Conservation (phyloP, 371 early-diverging fungal genomes). For the Lichtheimia corymbifera region DNA sequence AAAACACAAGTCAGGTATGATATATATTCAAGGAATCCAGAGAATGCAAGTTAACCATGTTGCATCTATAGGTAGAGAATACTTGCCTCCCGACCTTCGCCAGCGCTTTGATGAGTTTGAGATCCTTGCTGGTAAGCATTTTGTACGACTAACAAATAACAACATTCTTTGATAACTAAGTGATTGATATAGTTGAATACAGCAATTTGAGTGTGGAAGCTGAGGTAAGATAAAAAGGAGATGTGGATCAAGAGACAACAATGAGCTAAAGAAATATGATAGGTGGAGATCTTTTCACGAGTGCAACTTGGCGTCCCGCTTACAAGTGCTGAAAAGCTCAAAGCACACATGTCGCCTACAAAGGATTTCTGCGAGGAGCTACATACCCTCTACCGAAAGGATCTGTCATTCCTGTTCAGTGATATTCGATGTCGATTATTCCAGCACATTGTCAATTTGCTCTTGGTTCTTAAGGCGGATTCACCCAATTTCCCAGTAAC, state of each 20-base stretch:
- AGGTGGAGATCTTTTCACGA: conserved; percentile 38
- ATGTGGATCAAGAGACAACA: neutral
- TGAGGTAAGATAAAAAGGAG: conserved; percentile 22
- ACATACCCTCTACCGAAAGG: conserved; percentile 5
- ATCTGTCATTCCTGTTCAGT: neutral
- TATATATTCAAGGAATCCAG: neutral
- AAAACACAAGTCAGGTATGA: neutral
- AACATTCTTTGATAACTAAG: no score
- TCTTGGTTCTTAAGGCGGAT: conserved; percentile 6
- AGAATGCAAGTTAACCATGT: neutral
- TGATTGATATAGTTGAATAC: conserved; percentile 27
- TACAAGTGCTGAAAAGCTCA: conserved; percentile 32
- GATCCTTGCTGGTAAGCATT: conserved; percentile 29
- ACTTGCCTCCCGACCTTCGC: conserved; percentile 8
- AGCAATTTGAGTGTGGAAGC: conserved; percentile 23
- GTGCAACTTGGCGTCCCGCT: conserved; percentile 38
- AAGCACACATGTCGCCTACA: conserved; percentile 23
- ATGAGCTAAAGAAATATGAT: conserved; percentile 3
- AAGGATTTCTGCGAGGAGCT: conserved; percentile 7
- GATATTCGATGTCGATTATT: conserved; percentile 6
- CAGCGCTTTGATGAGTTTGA: conserved; percentile 23
- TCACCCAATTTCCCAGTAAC: conserved; percentile 3
- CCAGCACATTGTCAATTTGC: conserved; percentile 9
- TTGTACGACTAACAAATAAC: neutral
- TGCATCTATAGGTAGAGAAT: neutral